phyloP scores from a whole-genome alignment of 1,139 yeast genomes.

The Suhomyces anneliseae region DNA sequence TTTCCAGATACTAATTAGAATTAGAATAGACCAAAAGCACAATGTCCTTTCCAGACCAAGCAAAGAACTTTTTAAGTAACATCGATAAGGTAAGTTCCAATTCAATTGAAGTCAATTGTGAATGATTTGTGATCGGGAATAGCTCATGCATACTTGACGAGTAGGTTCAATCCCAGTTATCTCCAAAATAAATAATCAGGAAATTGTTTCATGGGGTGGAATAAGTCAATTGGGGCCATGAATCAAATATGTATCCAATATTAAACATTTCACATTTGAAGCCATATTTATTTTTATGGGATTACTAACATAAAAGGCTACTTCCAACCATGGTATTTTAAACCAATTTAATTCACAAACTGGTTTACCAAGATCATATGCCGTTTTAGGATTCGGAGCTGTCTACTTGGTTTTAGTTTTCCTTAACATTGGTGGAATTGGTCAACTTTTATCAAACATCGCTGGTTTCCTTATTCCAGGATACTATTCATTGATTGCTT shows the following conservation, averaged over 20 bases:
- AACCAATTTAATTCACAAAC: conserved; percentile 62
- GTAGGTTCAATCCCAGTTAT: too few relatives aligned
- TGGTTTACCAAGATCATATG: conserved; percentile 87
- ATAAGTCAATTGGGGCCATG: not conserved
- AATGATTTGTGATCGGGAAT: not conserved
- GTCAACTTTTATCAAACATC: conserved; percentile 87
- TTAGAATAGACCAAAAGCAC: not conserved
- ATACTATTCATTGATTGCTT: conserved; percentile 81
- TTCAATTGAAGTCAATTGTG: not conserved
- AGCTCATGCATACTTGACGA: too few relatives aligned
- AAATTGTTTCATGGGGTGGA: not conserved
- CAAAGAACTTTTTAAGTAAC: conserved; percentile 26
- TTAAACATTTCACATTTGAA: not conserved
- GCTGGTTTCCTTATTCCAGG: conserved; percentile 92
- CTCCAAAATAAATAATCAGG: too few relatives aligned
- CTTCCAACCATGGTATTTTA: conserved; percentile 42
- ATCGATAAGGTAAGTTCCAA: conserved; percentile 30
- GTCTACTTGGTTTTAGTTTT: conserved; percentile 75
- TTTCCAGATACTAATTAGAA: not conserved
- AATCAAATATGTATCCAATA: not conserved
- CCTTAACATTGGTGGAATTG: conserved; percentile 89
- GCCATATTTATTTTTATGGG: not conserved
- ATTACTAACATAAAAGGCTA: conserved; percentile 25
- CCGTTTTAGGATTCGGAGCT: conserved; percentile 63
- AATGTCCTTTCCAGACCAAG: conserved; percentile 32